Base-by-base conservation (phyloP, 176 grass and related monocot species). In the Areca catechu region DNA sequence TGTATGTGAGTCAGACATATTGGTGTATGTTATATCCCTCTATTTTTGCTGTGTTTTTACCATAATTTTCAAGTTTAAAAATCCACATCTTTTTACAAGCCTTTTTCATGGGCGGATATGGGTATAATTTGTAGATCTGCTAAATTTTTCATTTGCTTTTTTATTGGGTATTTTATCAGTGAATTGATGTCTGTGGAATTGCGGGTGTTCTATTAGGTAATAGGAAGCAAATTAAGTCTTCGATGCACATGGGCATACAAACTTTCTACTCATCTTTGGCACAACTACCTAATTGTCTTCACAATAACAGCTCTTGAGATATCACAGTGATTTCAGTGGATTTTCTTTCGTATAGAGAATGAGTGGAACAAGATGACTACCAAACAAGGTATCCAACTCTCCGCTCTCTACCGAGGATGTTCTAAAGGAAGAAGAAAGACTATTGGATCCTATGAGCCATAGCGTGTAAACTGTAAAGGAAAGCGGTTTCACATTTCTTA, bases 231-330 rank as follows among this genome's bases (percentile, higher is more conserved):
- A 69, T 80, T 97, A 57, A 60, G 91, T 55, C 72, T 97, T 50
- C 80, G 92, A 18, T 97, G 92, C 58, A 97, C 83, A 20, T 91
- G 92, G 92, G 91, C 92, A 19, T 97, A 97, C 80, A 97, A 97
- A 77, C 92, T 97, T 1, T 97, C 92, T 0, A 87, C 92, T 4
- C 92, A 97, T 97, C 86, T 97, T 55, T 71, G 92, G 65, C 92
- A 91, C 68, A 97, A 97, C 58, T 91, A 97, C 76, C 57, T 97
- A 28, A 91, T 87, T 15, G 54, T 97, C n/a, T 97, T 97, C 73
- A 61, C 80, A 7, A 91, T 97, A 62, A 64, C 78, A 34, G 86
- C 92, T 20, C 50, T 97, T 24, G 92, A 97, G 53, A 88, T 97
- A 66, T 56, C 80, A 69, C 70, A 87, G 56, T 79, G 92, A 65